Conservation (phyloP, 345 rosid species). For the Ceriops decandra region DNA sequence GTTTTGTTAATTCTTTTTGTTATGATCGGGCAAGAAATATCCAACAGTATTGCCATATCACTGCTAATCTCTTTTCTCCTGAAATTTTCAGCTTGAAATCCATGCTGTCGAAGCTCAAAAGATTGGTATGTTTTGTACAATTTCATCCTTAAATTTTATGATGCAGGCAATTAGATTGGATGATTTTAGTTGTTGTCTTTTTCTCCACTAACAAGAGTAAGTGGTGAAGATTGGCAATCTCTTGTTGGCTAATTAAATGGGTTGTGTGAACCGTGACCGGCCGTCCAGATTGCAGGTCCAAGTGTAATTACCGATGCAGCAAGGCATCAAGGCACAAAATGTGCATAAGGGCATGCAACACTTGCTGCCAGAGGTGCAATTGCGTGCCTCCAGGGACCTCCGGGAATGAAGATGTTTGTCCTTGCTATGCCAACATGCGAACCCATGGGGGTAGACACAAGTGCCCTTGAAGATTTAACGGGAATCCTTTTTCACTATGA, state of each 20-base stretch:
- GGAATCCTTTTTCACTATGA: too few relatives aligned
- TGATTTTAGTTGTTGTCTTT: too few relatives aligned
- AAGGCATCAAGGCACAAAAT: constrained; percentile 41
- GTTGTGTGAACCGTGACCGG: too few relatives aligned
- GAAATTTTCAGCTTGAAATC: constrained; percentile 21
- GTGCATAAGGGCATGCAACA: constrained; percentile 51
- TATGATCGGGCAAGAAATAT: too few relatives aligned
- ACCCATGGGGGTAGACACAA: constrained; percentile 42
- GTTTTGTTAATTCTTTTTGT: too few relatives aligned
- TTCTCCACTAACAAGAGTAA: too few relatives aligned
- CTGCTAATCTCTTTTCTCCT: neutral
- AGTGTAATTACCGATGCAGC: constrained; percentile 49
- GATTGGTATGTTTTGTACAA: constrained; percentile 13
- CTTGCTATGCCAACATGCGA: constrained; percentile 47
- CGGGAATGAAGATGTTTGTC: constrained; percentile 40
- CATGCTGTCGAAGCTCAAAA: constrained; percentile 14
- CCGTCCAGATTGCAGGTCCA: constrained; percentile 36
- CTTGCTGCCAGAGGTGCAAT: constrained; percentile 49
- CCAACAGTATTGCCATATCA: too few relatives aligned
- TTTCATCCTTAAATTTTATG: neutral
- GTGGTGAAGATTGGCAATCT: too few relatives aligned
- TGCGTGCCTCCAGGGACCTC: constrained; percentile 55
- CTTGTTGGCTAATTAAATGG: neutral
- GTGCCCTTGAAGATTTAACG: constrained; percentile 34
- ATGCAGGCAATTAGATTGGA: too few relatives aligned